Evolutionary conservation across 768 basidiomycete species (phyloP), one percentile per base, ranked within the genome.

Genomic region (Amanita subjunquillea): DNA sequence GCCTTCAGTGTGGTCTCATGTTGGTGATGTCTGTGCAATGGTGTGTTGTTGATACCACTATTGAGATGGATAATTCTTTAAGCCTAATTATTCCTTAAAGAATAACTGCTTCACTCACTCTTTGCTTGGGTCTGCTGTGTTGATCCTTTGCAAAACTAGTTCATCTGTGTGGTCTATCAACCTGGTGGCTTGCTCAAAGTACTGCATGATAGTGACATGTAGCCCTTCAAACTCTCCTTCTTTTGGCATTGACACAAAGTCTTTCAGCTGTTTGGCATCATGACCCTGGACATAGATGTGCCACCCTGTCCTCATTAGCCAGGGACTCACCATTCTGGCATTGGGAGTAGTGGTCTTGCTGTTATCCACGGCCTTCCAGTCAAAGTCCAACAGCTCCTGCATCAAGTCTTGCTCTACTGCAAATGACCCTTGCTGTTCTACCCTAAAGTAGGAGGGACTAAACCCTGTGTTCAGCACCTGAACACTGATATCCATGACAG

Each of bases 1-100:
- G 45, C 13, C 0, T 51, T 43, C 17, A 64, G 49, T 0, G 53
- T 57, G 1, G n/a, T 12, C 0, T 48, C 40, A 5, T 59, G 30
- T 29, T 58, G 53, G 6, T 65, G 61, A 1, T 51, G 40, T n/a
- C 40, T 54, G 12, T 62, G 59, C 13, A 67, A 54, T 0, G 64
- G 63, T 0, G 48, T 59, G 53, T 65, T 61, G 45, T 55, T 59
- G n/a, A 65, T 61, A 0, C 61, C 58, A 13, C 17, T 17, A 17
- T 17, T 1, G 1, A 17, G 17, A 17, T 17, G 17, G 17, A 17
- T 17, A 17, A 17, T 17, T 17, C 17, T 17, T 17, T 17, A 17
- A 17, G 17, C 17, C 1, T 17, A 17, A 17, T 17, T 17, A 17
- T 17, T 17, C 17, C 17, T 17, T 17, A 17, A 17, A 17, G 17